Percentiles rank a stretch among this genome's conserved stretches.
Conservation (phyloP, 176 grass and related monocot genomes). For the Carex myosuroides region DNA sequence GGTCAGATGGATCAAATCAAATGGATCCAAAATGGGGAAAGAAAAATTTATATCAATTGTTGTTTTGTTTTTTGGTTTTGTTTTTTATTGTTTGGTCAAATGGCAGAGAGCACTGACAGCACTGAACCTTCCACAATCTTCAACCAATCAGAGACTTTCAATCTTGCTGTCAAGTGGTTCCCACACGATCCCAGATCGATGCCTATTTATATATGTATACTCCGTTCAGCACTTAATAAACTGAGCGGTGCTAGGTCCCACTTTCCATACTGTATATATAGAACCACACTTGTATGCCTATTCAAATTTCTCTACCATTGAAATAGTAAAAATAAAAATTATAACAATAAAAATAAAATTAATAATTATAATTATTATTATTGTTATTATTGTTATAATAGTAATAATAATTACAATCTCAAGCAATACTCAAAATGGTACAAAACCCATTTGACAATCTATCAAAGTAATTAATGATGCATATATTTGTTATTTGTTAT, state of each 20-base stretch:
- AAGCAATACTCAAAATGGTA: not conserved
- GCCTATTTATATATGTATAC: not conserved
- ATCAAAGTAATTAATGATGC: no score
- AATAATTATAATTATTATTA: no score
- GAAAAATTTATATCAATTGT: not conserved
- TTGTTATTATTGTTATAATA: no score
- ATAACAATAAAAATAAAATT: no score
- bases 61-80: not conserved
- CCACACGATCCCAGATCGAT: not conserved
- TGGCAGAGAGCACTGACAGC: not conserved
- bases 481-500: no score
- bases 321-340: no score
- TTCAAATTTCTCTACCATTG: not conserved
- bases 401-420: not conserved
- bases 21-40: not conserved
- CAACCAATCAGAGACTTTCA: not conserved
- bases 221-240: not conserved
- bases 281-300: not conserved
- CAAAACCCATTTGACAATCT: not conserved
- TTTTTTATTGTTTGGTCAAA: not conserved
- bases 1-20: not conserved
- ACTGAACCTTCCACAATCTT: not conserved
- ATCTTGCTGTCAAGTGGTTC: not conserved
- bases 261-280: not conserved
- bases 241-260: slow-evolving; percentile 16